A percentile compares a stretch with the other conserved stretches of the same genome.
Conservation (phyloP, 2,329 filamentous ascomycete genomes). For the Monosporascus sp. region DNA sequence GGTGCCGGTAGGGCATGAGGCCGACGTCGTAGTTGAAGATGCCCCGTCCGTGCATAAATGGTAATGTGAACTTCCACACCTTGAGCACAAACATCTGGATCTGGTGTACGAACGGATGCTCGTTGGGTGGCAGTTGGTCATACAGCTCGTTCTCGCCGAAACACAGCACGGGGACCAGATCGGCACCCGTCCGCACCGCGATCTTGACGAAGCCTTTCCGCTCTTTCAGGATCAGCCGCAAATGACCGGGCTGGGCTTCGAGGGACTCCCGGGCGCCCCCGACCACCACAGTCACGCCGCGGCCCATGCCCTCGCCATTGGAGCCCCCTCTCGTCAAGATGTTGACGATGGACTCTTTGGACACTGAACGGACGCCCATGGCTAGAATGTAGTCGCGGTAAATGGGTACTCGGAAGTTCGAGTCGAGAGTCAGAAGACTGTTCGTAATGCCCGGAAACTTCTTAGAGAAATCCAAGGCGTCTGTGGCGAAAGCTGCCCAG, state of each 20-base stretch:
- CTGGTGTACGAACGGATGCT: slow-evolving; percentile 74
- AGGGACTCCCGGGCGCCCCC: slow-evolving; percentile 90
- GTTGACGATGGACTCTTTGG: slow-evolving; percentile 87
- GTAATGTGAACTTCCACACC: slow-evolving; percentile 85
- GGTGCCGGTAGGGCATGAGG: slow-evolving; percentile 84
- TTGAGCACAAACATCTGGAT: slow-evolving; percentile 81
- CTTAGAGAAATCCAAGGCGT: slow-evolving; percentile 78
- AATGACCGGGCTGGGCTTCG: slow-evolving; percentile 71
- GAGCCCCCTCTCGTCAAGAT: slow-evolving; percentile 72
- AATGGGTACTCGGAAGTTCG: slow-evolving; percentile 88
- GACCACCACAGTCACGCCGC: slow-evolving; percentile 93
- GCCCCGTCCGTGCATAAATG: slow-evolving; percentile 82
- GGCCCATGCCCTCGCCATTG: slow-evolving; percentile 79
- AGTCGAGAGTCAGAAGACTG: slow-evolving; percentile 86
- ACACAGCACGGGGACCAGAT: slow-evolving; percentile 83
- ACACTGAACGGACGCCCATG: slow-evolving; percentile 84
- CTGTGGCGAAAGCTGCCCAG: slow-evolving; percentile 85
- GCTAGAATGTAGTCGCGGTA: slow-evolving; percentile 92
- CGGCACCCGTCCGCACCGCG: slow-evolving; percentile 85
- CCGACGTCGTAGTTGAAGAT: slow-evolving; percentile 98
- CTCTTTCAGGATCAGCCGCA: slow-evolving; percentile 74
- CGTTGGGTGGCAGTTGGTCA: slow-evolving; percentile 74
- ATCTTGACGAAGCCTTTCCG: slow-evolving; percentile 94
- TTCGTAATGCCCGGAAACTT: slow-evolving; percentile 96
- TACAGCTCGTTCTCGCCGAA: slow-evolving; percentile 98